Conservation (phyloP, 2,329 filamentous ascomycete species). For the Venturiaceae sp. region DNA sequence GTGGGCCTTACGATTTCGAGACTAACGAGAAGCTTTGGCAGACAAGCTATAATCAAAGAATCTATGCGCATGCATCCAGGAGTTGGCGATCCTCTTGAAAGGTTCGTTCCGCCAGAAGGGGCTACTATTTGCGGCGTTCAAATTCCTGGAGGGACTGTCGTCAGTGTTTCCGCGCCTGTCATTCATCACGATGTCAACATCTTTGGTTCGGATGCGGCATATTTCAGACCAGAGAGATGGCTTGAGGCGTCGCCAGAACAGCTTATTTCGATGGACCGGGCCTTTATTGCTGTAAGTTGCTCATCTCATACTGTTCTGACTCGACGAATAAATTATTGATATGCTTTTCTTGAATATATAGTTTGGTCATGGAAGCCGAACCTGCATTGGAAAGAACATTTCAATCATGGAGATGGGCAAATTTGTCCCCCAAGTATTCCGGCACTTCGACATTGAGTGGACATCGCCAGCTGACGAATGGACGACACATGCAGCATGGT, state of each 20-base stretch:
- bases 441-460: too few relatives aligned
- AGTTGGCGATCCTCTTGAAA: slow-evolving; percentile 22
- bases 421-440: too few relatives aligned
- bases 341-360: too few relatives aligned
- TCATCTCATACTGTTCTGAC: too few relatives aligned
- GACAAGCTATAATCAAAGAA: slow-evolving; percentile 37
- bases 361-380: background rate
- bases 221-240: slow-evolving; percentile 43
- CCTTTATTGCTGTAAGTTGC: too few relatives aligned
- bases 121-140: slow-evolving; percentile 18
- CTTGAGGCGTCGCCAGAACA: slow-evolving; percentile 27
- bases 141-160: background rate
- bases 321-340: too few relatives aligned
- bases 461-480: too few relatives aligned
- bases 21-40: too few relatives aligned
- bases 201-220: slow-evolving; percentile 25
- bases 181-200: background rate
- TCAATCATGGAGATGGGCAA: too few relatives aligned
- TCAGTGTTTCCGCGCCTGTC: background rate
- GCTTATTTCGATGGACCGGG: slow-evolving; percentile 23
- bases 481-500: too few relatives aligned
- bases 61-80: slow-evolving; percentile 35
- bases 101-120: slow-evolving; percentile 19
- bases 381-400: background rate
- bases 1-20: too few relatives aligned